Conservation (phyloP, 176 grass and related monocot species). For the Phoenix dactylifera region DNA sequence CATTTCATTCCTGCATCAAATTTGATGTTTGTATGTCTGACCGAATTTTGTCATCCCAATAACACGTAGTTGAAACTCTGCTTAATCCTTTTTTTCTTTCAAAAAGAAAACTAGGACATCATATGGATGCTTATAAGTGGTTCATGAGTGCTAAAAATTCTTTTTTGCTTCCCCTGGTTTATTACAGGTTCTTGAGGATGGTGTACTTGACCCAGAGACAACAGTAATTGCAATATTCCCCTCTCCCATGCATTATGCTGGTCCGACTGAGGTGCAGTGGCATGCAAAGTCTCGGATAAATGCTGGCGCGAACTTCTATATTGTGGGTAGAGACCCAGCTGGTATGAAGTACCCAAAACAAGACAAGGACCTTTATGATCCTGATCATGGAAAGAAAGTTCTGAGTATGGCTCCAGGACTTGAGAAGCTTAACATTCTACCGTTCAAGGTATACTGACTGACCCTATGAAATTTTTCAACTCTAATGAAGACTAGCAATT, state of each 20-base stretch:
- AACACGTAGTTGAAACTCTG: too few species aligned
- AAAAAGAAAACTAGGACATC: too few species aligned
- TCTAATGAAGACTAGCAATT: too few species aligned
- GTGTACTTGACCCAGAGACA: constrained; percentile 89
- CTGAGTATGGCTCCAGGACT: constrained; percentile 93
- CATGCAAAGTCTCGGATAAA: constrained; percentile 96
- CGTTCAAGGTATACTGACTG: constrained; percentile 64
- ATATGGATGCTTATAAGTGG: too few species aligned
- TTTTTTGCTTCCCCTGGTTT: too few species aligned
- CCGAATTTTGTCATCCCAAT: too few species aligned
- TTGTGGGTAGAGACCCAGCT: constrained; percentile 94
- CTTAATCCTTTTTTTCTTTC: too few species aligned
- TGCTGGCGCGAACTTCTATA: constrained; percentile 98
- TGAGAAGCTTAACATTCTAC: constrained; percentile 89
- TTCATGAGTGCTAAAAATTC: too few species aligned
- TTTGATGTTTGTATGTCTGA: too few species aligned
- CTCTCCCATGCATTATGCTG: constrained; percentile 96
- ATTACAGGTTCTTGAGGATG: constrained; percentile 85
- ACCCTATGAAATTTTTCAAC: too few species aligned
- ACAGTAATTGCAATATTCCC: constrained; percentile 95
- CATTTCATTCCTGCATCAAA: too few species aligned
- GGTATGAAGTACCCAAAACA: constrained; percentile 75
- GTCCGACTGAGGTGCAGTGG: constrained; percentile 97
- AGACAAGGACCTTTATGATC: constrained; percentile 94
- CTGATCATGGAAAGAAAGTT: constrained; percentile 95